A percentile compares a stretch with the other conserved stretches of the same genome.
Evolutionary conservation across 2,329 filamentous ascomycete genomes (phyloP).

Genomic region (Arachnopeziza araneosa): DNA sequence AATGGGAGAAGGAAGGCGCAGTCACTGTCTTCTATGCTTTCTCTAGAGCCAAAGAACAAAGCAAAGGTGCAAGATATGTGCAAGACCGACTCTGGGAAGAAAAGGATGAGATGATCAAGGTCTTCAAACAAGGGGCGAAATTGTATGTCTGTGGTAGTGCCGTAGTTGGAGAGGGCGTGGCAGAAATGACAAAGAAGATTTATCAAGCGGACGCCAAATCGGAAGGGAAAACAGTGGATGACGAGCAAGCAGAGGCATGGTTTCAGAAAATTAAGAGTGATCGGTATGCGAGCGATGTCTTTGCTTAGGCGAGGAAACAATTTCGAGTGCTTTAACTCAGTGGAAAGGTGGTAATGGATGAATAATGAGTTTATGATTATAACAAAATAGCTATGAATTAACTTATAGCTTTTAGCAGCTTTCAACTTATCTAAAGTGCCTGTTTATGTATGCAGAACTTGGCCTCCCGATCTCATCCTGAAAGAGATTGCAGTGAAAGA

Average conservation of each 20-base stretch:
- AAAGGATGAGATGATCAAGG: conserved; percentile 18
- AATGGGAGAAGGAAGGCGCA: conserved; percentile 22
- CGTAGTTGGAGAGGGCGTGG: conserved; percentile 39
- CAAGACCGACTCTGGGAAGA: conserved; percentile 26
- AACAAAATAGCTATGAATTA: not conserved
- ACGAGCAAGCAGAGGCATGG: conserved; percentile 39
- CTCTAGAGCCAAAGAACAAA: conserved; percentile 15
- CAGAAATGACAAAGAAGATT: conserved; percentile 37
- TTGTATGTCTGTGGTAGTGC: conserved; percentile 26
- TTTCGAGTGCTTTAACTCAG: not conserved
- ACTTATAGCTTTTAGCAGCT: too few relatives aligned
- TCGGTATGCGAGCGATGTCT: conserved; percentile 42
- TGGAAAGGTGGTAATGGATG: too few relatives aligned
- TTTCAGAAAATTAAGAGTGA: conserved; percentile 40
- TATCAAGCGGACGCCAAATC: conserved; percentile 34
- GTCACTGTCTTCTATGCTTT: conserved; percentile 24
- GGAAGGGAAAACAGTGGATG: conserved; percentile 31
- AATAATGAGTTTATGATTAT: not conserved
- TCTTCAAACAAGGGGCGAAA: conserved; percentile 21
- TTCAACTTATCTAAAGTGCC: too few relatives aligned
- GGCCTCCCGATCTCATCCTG: too few relatives aligned
- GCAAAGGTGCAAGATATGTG: conserved; percentile 21
- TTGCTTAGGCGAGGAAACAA: conserved; percentile 19
- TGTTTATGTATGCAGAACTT: too few relatives aligned
- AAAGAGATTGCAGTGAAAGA: too few relatives aligned